phyloP scores from a whole-genome alignment of 73 alveolate genomes.

The Tetrahymena elliotti region DNA sequence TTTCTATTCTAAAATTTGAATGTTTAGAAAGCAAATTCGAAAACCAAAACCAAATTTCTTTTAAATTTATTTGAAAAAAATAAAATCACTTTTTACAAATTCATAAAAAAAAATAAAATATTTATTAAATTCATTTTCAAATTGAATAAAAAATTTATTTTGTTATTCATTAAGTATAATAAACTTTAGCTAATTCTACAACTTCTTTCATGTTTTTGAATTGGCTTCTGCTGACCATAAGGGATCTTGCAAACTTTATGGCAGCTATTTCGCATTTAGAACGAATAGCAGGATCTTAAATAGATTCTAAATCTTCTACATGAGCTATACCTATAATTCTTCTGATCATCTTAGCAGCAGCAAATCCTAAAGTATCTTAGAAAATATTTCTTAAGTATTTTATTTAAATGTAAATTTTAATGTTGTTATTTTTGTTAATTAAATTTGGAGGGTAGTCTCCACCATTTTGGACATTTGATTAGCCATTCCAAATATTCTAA shows the following conservation, averaged over 20 bases:
- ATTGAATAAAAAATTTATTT: background rate
- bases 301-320: slow-evolving; percentile 1
- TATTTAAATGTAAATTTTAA: background rate
- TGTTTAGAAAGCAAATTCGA: too few relatives aligned
- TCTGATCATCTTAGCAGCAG: slow-evolving; percentile 4
- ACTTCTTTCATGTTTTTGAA: background rate
- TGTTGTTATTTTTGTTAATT: background rate
- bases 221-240: background rate
- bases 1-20: too few relatives aligned
- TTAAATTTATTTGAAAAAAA: too few relatives aligned
- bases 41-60: too few relatives aligned
- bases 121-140: too few relatives aligned
- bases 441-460: background rate
- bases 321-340: background rate
- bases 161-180: background rate
- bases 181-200: background rate
- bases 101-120: too few relatives aligned
- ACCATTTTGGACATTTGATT: background rate
- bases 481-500: background rate
- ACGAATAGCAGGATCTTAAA: background rate
- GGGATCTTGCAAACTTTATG: background rate
- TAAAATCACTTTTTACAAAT: background rate
- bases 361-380: slow-evolving; percentile 1
- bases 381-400: background rate
- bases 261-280: background rate